A percentile compares a stretch with the other conserved stretches of the same genome.
phyloP scores from a whole-genome alignment of 108 stramenopile genomes.

The Stephanodiscus triporus region DNA sequence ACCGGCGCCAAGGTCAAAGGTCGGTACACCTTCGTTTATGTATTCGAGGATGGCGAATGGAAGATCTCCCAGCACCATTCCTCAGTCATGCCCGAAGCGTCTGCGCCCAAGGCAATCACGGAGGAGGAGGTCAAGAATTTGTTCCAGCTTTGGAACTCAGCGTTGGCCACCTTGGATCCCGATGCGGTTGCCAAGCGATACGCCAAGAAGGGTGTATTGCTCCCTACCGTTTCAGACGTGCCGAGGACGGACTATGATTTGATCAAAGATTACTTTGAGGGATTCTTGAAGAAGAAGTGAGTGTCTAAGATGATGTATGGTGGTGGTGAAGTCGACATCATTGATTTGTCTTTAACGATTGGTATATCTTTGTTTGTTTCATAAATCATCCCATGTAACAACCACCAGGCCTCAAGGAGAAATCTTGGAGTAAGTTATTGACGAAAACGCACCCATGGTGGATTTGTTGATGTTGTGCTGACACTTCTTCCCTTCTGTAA shows the following conservation, averaged over 20 bases:
- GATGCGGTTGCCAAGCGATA: slow-evolving; percentile 46
- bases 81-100: slow-evolving; percentile 64
- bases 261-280: slow-evolving; percentile 59
- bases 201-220: slow-evolving; percentile 26
- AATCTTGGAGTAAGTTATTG: slow-evolving; percentile 35
- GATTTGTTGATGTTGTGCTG: no score
- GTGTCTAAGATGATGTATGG: no score
- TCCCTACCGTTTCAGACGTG: slow-evolving; percentile 58
- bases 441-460: no score
- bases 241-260: slow-evolving; percentile 46
- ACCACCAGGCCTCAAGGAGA: slow-evolving; percentile 42
- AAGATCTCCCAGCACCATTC: slow-evolving; percentile 76
- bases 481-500: no score
- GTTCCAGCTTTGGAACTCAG: slow-evolving; percentile 51
- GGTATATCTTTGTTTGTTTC: no score
- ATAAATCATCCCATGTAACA: no score
- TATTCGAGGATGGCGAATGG: slow-evolving; percentile 67
- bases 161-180: slow-evolving; percentile 18
- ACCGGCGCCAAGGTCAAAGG: slow-evolving; percentile 57
- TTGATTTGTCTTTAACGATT: no score
- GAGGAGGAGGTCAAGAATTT: slow-evolving; percentile 48
- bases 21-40: slow-evolving; percentile 64
- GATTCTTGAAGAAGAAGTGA: slow-evolving; percentile 53
- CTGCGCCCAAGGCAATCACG: slow-evolving; percentile 40
- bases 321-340: no score